These are phyloP conservation scores for Centaurea solstitialis DNA, from an alignment of 129 eudicot genomes.

Conservation along the genomic window DNA sequence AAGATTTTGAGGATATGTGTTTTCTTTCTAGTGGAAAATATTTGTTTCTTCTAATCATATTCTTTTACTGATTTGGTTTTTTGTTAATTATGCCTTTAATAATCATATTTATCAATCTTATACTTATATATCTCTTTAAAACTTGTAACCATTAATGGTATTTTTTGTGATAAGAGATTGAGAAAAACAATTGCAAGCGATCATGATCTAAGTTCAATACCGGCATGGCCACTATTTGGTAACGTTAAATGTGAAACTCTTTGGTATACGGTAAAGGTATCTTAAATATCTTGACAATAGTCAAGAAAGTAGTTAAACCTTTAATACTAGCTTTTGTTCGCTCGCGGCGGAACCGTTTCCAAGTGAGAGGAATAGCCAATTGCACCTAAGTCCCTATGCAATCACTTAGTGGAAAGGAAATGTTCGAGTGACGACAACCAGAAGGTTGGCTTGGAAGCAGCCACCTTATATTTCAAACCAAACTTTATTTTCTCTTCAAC, in stretches of 20 bases:
- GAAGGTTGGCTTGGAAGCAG: too few species aligned
- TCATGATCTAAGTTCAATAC: too few species aligned
- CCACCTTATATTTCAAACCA: too few species aligned
- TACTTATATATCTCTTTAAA: too few species aligned
- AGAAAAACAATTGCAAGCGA: too few species aligned
- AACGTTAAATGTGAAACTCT: not conserved
- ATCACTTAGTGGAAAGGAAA: too few species aligned
- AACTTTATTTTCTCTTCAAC: too few species aligned
- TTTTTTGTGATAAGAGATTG: not conserved
- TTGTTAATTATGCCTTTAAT: not conserved
- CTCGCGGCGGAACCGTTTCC: too few species aligned
- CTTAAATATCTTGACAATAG: not conserved
- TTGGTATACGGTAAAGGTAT: not conserved
- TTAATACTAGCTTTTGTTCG: too few species aligned
- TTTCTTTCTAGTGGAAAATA: slow-evolving; percentile 39
- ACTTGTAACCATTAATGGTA: not conserved
- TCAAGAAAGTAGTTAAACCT: not conserved
- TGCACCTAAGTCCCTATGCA: too few species aligned
- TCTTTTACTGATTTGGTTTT: slow-evolving; percentile 8
- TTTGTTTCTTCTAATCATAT: slow-evolving; percentile 17
- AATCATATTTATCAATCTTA: not conserved
- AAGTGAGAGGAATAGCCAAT: too few species aligned
- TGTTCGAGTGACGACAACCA: too few species aligned
- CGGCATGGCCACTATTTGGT: not conserved
- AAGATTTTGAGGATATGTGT: slow-evolving; percentile 53